Percentiles rank a stretch among this genome's conserved stretches.
These are phyloP conservation scores for Erodium trifolium DNA, from an alignment of 441 rosid genomes.

Conservation along the genomic window DNA sequence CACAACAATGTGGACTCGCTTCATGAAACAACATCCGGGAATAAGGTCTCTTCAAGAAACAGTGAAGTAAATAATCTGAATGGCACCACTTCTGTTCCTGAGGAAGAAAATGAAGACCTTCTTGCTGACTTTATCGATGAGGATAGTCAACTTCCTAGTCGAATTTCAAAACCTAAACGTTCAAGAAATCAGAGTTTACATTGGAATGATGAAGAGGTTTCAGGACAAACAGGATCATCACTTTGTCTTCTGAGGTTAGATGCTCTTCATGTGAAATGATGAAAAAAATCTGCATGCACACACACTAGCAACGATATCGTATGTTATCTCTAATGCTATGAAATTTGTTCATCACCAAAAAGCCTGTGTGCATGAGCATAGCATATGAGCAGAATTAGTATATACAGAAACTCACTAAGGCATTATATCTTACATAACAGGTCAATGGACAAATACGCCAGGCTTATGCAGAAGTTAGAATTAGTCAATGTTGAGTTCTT, in stretches of 20 bases:
- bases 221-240: slow-evolving; percentile 92
- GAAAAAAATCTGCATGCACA: slow-evolving; percentile 6
- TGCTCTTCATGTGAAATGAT: slow-evolving; percentile 17
- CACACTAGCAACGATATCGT: background rate
- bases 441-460: slow-evolving; percentile 97
- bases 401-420: slow-evolving; percentile 17
- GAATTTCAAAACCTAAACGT: slow-evolving; percentile 49
- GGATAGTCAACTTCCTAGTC: slow-evolving; percentile 98
- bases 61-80: slow-evolving; percentile 35
- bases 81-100: slow-evolving; percentile 50
- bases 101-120: slow-evolving; percentile 96
- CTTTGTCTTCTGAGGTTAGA: slow-evolving; percentile 84
- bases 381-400: background rate
- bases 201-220: slow-evolving; percentile 54
- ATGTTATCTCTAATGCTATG: background rate
- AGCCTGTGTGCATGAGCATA: slow-evolving; percentile 1
- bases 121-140: slow-evolving; percentile 99
- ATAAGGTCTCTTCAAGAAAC: slow-evolving; percentile 30
- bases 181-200: slow-evolving; percentile 35
- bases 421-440: slow-evolving; percentile 33
- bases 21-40: slow-evolving; percentile 42
- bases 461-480: slow-evolving; percentile 98
- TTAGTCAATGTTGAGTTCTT: slow-evolving; percentile 85
- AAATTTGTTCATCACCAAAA: background rate
- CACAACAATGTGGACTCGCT: slow-evolving; percentile 33